phyloP scores from a whole-genome alignment of 2,329 filamentous ascomycete species.

The Magnaporthales sp. region DNA sequence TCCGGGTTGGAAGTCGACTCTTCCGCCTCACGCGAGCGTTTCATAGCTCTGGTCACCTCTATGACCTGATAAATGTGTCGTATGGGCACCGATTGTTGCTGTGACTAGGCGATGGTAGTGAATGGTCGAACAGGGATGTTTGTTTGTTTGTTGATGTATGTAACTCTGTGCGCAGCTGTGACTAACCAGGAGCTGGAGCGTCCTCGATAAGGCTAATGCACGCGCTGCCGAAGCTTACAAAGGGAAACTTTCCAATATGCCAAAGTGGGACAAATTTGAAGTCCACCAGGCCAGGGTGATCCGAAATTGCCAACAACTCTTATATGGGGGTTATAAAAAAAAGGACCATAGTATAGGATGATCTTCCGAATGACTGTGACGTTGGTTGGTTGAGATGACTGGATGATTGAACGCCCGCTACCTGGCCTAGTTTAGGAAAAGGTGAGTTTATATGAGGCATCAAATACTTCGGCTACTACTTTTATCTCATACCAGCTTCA shows the following conservation, averaged over 20 bases:
- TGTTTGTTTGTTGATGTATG: not conserved
- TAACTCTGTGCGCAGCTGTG: not conserved
- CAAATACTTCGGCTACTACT: too few species aligned
- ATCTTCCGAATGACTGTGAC: not conserved
- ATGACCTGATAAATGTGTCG: not conserved
- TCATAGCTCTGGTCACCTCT: constrained; percentile 32
- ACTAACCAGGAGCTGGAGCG: not conserved
- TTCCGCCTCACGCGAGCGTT: constrained; percentile 54
- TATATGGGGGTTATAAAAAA: not conserved
- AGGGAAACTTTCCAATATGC: not conserved
- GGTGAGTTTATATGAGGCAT: not conserved
- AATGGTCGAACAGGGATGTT: not conserved
- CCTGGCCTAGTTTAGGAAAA: not conserved
- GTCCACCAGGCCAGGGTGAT: not conserved
- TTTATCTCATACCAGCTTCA: not conserved
- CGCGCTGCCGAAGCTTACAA: not conserved
- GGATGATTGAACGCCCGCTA: not conserved
- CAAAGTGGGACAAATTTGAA: not conserved
- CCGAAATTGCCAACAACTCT: not conserved
- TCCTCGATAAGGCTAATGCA: not conserved
- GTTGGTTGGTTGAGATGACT: not conserved
- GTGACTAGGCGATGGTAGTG: not conserved
- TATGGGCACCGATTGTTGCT: not conserved
- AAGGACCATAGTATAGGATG: not conserved
- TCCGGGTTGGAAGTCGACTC: constrained; percentile 19